Percentiles rank a stretch among this genome's conserved stretches.
phyloP scores from a whole-genome alignment of 495 filamentous ascomycete species.

The Lophiotrema nucula region DNA sequence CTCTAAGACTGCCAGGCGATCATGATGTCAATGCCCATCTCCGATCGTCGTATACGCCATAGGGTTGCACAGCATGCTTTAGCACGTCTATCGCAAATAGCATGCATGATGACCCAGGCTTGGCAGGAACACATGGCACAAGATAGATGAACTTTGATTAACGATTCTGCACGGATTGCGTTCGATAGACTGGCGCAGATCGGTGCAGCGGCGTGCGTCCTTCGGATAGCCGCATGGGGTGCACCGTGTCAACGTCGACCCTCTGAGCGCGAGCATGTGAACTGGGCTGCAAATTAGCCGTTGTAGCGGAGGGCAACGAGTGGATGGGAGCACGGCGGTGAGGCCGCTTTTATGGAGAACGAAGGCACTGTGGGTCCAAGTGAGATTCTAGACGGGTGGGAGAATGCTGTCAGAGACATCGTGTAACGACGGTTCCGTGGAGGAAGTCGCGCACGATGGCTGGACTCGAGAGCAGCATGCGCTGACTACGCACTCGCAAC shows the following conservation, averaged over 20 bases:
- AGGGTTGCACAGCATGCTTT: no score
- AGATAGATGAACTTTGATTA: constrained; percentile 16
- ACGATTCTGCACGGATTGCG: constrained; percentile 16
- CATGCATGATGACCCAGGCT: constrained; percentile 1
- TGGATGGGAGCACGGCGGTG: not conserved
- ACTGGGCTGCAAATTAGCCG: not conserved
- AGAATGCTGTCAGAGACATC: not conserved
- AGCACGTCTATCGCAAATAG: no score
- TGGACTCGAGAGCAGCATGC: not conserved
- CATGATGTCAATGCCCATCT: no score
- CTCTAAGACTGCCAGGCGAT: no score
- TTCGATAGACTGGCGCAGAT: constrained; percentile 11
- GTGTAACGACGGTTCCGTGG: not conserved
- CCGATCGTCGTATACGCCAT: no score
- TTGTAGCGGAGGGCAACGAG: not conserved
- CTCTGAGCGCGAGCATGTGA: not conserved
- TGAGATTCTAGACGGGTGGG: not conserved
- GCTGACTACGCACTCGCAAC: no score
- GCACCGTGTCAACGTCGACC: not conserved
- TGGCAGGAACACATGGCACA: constrained; percentile 23
- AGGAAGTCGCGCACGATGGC: not conserved
- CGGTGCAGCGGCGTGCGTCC: constrained; percentile 12
- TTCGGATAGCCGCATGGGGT: not conserved
- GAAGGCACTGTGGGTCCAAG: not conserved
- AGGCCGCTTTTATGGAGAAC: not conserved